Evolutionary conservation across 371 early-diverging fungal species (phyloP).

Genomic region (Mucor indicus): DNA sequence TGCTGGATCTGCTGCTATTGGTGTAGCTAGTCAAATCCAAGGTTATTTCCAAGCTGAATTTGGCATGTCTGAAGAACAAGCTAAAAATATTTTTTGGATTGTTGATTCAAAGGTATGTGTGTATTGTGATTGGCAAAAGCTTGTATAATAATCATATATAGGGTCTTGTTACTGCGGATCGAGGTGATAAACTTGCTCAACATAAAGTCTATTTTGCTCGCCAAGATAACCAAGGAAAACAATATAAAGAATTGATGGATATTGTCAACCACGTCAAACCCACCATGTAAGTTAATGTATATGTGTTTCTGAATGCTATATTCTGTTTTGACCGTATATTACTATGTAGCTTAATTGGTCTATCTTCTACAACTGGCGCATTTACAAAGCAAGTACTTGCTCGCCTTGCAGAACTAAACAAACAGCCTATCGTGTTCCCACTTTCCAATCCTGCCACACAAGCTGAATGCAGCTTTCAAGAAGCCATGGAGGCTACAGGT

Average conservation of each 20-base stretch:
- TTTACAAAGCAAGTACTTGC: conserved; percentile 62
- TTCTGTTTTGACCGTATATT: too few relatives aligned
- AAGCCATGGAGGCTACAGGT: conserved; percentile 80
- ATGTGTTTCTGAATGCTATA: conserved; percentile 67
- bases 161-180: conserved; percentile 77
- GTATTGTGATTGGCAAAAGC: too few relatives aligned
- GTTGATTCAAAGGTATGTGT: conserved; percentile 72
- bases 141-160: conserved; percentile 1
- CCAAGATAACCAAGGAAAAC: conserved; percentile 71
- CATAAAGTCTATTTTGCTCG: conserved; percentile 87
- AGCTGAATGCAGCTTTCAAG: conserved; percentile 90
- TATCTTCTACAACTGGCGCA: conserved; percentile 73
- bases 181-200: conserved; percentile 80
- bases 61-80: conserved; percentile 69
- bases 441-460: conserved; percentile 87
- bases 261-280: conserved; percentile 65
- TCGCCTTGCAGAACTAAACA: conserved; percentile 70
- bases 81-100: conserved; percentile 80
- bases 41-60: conserved; percentile 73
- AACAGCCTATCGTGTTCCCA: conserved; percentile 90
- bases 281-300: conserved; percentile 4
- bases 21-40: conserved; percentile 83
- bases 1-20: conserved; percentile 89
- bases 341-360: conserved; percentile 75
- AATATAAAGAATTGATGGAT: conserved; percentile 66